A percentile compares a stretch with the other conserved stretches of the same genome.
These are phyloP conservation scores for Paratinospora sagittata DNA, from an alignment of 164 flowering plant species.

Conservation along the genomic window DNA sequence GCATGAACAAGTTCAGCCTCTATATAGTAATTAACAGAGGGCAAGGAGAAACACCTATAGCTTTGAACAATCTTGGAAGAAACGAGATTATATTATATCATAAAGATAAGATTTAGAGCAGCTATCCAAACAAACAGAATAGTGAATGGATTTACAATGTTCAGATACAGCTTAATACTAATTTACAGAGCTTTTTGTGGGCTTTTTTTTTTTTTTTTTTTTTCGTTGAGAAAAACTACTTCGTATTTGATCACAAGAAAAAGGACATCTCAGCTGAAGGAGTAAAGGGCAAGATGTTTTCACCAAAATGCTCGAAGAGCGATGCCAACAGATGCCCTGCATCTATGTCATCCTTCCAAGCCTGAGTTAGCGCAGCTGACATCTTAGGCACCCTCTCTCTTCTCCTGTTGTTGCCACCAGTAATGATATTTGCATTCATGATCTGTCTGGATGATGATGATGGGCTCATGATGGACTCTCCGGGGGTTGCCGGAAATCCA, in stretches of 20 bases:
- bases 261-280: constrained; percentile 54
- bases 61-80: no score
- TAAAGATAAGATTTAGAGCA: no score
- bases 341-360: constrained; percentile 71
- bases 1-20: no score
- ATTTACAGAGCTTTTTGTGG: not conserved
- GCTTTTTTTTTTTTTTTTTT: no score
- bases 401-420: constrained; percentile 29
- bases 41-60: no score
- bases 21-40: no score
- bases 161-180: not conserved
- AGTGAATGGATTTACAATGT: not conserved
- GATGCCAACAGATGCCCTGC: constrained; percentile 51
- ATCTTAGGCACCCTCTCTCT: constrained; percentile 31
- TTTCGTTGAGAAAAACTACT: not conserved
- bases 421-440: constrained; percentile 24
- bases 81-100: no score
- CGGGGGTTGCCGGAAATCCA: constrained; percentile 38
- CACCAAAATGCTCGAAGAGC: constrained; percentile 62
- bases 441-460: constrained; percentile 36
- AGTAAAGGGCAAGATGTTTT: constrained; percentile 54
- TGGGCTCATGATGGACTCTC: constrained; percentile 28
- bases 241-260: constrained; percentile 41
- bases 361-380: constrained; percentile 44
- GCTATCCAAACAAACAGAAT: no score